Evolutionary conservation across 345 rosid species (phyloP), one percentile per base, ranked within the genome.

Genomic region (Eucalyptus tenuipes): DNA sequence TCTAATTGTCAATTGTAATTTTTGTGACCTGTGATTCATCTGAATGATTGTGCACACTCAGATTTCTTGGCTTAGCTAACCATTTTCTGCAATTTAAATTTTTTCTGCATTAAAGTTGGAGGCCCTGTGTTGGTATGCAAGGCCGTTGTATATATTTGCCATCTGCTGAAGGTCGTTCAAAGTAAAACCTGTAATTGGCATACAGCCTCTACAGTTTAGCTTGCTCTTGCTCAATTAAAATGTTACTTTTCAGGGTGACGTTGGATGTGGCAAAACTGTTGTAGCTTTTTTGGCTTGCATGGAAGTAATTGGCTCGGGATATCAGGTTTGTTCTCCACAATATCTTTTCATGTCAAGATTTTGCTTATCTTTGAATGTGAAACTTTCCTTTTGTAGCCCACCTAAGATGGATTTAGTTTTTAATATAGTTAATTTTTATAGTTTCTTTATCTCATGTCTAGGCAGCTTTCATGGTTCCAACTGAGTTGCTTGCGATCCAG

Each of bases 381-480:
- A 42, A 45, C 29, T 49, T 87, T 64, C 45, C 82, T 48, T 47
- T 87, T 13, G 4, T 9, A 15, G 42, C 52, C 42, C 49, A 33
- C 49, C 82, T 75, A 37, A 75, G 82, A 37, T 75, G 82, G 82
- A 75, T 81, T 18, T 88, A 29, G 22, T 44, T 53, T 53, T 25
- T 15, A 33, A 57, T 16, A 50, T 25, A 81, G 16, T 87, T 44
- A 31, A 29, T 29, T 9, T 2, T 49, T 89, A n/a, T 82, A 10
- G 68, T 57, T 31, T 33, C 29, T 81, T 53, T 86, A 79, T 88
- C 86, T 85, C 61, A 24, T 53, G 86, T 92, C 89, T 92, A 97
- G 99, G 99, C 98, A 89, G 99, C 99, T 91, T 95, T 97, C 94
- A 98, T 98, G 99, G 99, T 95, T 90, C 99, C 99, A 61, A 97